Percentiles rank a stretch among this genome's conserved stretches.
phyloP scores from a whole-genome alignment of 2,329 filamentous ascomycete genomes.

The Penicillium sp. region DNA sequence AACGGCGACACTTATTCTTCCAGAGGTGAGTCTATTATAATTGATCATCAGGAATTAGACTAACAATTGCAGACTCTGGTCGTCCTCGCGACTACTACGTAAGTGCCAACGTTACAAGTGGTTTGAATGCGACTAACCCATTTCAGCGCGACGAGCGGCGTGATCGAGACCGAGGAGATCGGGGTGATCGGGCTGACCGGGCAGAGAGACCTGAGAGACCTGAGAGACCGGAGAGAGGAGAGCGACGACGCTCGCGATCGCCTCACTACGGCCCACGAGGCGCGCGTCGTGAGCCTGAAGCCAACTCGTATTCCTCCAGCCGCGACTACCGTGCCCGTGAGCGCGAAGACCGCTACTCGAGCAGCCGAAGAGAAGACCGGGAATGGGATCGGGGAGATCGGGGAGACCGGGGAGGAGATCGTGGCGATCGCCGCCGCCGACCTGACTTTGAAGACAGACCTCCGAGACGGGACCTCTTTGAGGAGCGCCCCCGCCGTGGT shows the following conservation, averaged over 20 bases:
- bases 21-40: constrained; percentile 58
- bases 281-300: constrained; percentile 69
- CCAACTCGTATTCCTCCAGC: constrained; percentile 88
- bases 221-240: constrained; percentile 44
- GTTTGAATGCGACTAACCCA: constrained; percentile 20
- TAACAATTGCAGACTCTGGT: constrained; percentile 48
- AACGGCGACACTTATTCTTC: constrained; percentile 83
- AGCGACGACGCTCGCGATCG: constrained; percentile 80
- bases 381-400: constrained; percentile 58
- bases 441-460: constrained; percentile 59
- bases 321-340: constrained; percentile 90
- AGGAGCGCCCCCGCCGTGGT: constrained; percentile 55
- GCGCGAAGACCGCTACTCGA: constrained; percentile 83
- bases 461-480: constrained; percentile 58
- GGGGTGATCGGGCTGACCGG: constrained; percentile 37
- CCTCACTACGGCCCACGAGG: constrained; percentile 70
- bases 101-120: constrained; percentile 28
- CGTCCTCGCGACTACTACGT: constrained; percentile 57
- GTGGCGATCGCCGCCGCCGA: constrained; percentile 56
- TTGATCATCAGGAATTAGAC: constrained; percentile 13
- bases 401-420: constrained; percentile 46
- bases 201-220: not conserved
- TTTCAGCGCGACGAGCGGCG: constrained; percentile 49
- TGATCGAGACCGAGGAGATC: constrained; percentile 45
- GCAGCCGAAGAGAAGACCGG: constrained; percentile 67